Evolutionary conservation across 306 rosid species (phyloP), one percentile per base, ranked within the genome.

Genomic region (Trifolium repens): DNA sequence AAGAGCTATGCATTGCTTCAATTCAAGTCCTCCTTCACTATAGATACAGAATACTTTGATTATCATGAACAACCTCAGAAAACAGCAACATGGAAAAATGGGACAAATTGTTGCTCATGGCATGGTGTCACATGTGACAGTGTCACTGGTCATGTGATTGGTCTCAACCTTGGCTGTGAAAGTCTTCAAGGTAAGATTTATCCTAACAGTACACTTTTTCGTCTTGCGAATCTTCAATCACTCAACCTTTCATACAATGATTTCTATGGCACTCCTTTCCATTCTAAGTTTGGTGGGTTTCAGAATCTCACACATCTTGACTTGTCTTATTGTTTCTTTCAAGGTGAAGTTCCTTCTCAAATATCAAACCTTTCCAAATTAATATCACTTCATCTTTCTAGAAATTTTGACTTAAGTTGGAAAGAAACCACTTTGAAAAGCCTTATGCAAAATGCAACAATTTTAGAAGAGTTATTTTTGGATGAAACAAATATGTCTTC

Each of bases 71-170:
- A 5, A 26, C 16, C 16, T 59, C 39, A 0, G 4, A 59, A 59
- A 59, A 59, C 57, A 24, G 0, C 3, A 5, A 32, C 68, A 17
- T 79, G 83, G 83, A 34, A 39, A 37, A 67, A 22, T 42, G 79
- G 15, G 14, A 66, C 46, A 0, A 39, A 73, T 8, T 73, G 83
- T 7, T 80, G 83, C 34, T 80, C 57, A 16, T 79, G 83, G 79
- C 37, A 13, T 13, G 78, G 83, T 1, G 17, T 72, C 60, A 73
- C 64, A 0, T 79, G 83, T 3, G 54, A 72, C 16, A 3, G 42
- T 24, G 10, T 15, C 19, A 30, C 22, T 1, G 73, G 82, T 34
- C 49, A 71, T 1, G 69, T 73, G 22, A 72, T 54, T 32, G 69
- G 54, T 14, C 47, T 79, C 2, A 50, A 72, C 12, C 83, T 79